phyloP scores from a whole-genome alignment of 2,329 filamentous ascomycete species.

The Xylaria arbuscula region DNA sequence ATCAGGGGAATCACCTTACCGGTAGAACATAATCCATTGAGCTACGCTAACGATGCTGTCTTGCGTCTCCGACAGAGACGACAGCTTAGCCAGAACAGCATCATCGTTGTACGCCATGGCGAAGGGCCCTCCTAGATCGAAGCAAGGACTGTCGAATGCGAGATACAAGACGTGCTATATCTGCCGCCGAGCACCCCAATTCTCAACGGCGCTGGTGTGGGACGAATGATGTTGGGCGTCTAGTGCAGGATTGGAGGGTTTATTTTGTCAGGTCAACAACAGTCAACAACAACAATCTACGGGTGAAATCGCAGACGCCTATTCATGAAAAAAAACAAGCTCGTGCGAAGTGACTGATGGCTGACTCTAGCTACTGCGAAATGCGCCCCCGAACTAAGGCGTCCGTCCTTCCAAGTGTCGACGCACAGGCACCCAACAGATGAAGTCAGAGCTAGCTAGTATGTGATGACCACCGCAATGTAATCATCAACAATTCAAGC shows the following conservation, averaged over 20 bases:
- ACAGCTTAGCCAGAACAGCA: slow-evolving; percentile 92
- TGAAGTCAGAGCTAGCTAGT: slow-evolving; percentile 17
- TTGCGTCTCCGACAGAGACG: slow-evolving; percentile 94
- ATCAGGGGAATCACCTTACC: slow-evolving; percentile 64
- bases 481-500: slow-evolving; percentile 18
- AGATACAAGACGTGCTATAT: slow-evolving; percentile 11
- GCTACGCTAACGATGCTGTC: slow-evolving; percentile 96
- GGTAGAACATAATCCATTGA: slow-evolving; percentile 99
- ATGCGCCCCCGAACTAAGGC: slow-evolving; percentile 22
- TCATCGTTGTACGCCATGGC: slow-evolving; percentile 96
- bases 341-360: slow-evolving; percentile 35
- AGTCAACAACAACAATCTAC: slow-evolving; percentile 41
- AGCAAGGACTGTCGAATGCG: slow-evolving; percentile 9
- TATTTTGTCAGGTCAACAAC: slow-evolving; percentile 39
- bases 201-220: background rate
- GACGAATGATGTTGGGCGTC: background rate
- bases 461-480: slow-evolving; percentile 19
- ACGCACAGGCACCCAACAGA: slow-evolving; percentile 20
- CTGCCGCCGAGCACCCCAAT: slow-evolving; percentile 1
- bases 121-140: slow-evolving; percentile 6
- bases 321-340: slow-evolving; percentile 36
- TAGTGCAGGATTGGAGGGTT: slow-evolving; percentile 26
- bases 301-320: slow-evolving; percentile 32
- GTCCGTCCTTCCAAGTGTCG: slow-evolving; percentile 19
- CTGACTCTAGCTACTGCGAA: slow-evolving; percentile 38